These are phyloP conservation scores for Blumeriella jaapii DNA, from an alignment of 2,329 filamentous ascomycete species.

Conservation along the genomic window DNA sequence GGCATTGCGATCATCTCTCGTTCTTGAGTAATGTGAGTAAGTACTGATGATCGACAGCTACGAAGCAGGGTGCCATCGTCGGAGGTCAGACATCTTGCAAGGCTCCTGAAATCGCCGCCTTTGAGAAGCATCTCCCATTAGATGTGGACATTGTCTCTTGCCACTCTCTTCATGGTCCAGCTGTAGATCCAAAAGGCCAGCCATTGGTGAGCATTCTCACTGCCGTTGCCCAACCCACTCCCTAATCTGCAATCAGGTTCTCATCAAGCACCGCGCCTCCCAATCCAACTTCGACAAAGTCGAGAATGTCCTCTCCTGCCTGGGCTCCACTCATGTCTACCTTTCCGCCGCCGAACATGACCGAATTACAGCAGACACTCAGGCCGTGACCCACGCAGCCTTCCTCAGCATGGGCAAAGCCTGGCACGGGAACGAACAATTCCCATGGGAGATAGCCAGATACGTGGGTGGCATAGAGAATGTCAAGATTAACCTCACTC, in stretches of 20 bases:
- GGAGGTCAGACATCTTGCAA: conserved; percentile 98
- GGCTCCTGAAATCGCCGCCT: conserved; percentile 86
- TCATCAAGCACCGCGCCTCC: conserved; percentile 87
- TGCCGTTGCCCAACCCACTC: conserved; percentile 2
- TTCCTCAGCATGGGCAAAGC: conserved; percentile 97
- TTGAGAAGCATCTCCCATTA: conserved; percentile 73
- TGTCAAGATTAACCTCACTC: conserved; percentile 95
- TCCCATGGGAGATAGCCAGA: conserved; percentile 92
- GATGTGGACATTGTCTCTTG: conserved; percentile 93
- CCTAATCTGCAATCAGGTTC: conserved; percentile 37
- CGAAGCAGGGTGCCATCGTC: conserved; percentile 88
- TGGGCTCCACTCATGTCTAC: conserved; percentile 76
- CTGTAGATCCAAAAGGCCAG: conserved; percentile 77
- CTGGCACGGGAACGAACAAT: conserved; percentile 90
- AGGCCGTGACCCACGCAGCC: conserved; percentile 93
- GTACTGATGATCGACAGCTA: conserved; percentile 45
- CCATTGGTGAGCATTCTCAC: conserved; percentile 51
- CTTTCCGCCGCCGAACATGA: conserved; percentile 83
- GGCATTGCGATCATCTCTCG: neutral
- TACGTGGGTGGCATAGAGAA: conserved; percentile 98
- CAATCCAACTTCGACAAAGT: conserved; percentile 67
- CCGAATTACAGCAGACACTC: conserved; percentile 94
- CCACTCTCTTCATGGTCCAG: conserved; percentile 91
- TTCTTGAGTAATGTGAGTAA: conserved; percentile 2
- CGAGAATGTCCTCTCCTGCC: conserved; percentile 68